phyloP scores from a whole-genome alignment of 495 filamentous ascomycete genomes.

The Arthonia radiata region DNA sequence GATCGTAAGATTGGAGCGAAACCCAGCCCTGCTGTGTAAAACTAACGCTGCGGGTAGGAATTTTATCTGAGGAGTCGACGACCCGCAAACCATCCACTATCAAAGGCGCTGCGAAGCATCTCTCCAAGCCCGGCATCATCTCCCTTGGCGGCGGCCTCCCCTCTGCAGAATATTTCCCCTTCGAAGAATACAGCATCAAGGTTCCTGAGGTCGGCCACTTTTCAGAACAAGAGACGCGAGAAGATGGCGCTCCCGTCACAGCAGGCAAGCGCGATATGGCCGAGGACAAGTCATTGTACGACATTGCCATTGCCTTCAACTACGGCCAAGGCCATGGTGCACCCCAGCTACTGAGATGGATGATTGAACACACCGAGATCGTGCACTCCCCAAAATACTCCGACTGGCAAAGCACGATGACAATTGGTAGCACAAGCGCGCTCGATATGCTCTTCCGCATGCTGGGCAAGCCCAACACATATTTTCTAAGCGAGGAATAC shows the following conservation, averaged over 20 bases:
- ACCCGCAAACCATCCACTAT: conserved; percentile 32
- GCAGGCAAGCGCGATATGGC: conserved; percentile 65
- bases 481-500: conserved; percentile 62
- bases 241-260: conserved; percentile 16
- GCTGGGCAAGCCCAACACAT: conserved; percentile 46
- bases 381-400: conserved; percentile 49
- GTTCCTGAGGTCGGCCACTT: conserved; percentile 44
- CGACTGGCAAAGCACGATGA: conserved; percentile 61
- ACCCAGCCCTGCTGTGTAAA: conserved; percentile 6
- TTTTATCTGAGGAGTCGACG: conserved; percentile 20
- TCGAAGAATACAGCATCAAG: conserved; percentile 41
- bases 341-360: conserved; percentile 64
- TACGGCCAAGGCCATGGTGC: conserved; percentile 72
- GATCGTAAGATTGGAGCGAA: conserved; percentile 34
- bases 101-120: conserved; percentile 51
- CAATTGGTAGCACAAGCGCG: conserved; percentile 51
- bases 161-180: conserved; percentile 70
- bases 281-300: conserved; percentile 37
- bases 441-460: conserved; percentile 58
- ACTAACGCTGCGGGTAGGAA: conserved; percentile 13
- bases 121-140: conserved; percentile 51
- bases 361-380: conserved; percentile 80
- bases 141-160: conserved; percentile 84
- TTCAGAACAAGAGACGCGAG: conserved; percentile 32
- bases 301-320: conserved; percentile 66